A percentile compares a stretch with the other conserved stretches of the same genome.
phyloP scores from a whole-genome alignment of 2,329 filamentous ascomycete genomes.

The Lachnellula occidentalis region DNA sequence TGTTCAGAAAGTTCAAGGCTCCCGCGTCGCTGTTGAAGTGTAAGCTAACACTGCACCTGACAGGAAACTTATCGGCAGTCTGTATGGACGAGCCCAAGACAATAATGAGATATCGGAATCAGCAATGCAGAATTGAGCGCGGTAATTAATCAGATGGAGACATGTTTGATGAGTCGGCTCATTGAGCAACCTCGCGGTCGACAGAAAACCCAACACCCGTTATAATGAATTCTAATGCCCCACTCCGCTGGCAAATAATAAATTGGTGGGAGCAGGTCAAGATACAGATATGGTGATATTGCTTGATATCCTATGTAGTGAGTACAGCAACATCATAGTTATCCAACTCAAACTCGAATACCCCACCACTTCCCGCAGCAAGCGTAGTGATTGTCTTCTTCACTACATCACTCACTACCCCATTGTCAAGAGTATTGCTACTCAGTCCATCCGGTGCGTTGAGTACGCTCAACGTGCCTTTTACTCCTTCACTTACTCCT shows the following conservation, averaged over 20 bases:
- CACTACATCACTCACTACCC: constrained; percentile 12
- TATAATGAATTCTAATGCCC: too few species aligned
- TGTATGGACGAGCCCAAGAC: too few species aligned
- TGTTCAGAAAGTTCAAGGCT: too few species aligned
- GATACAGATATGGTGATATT: neutral
- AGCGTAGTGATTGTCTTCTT: constrained; percentile 6
- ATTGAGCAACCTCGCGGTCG: too few species aligned
- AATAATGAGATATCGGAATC: too few species aligned
- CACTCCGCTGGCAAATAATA: neutral
- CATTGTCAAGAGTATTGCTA: constrained; percentile 10
- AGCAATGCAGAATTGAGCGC: too few species aligned
- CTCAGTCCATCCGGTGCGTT: constrained; percentile 29
- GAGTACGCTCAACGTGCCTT: constrained; percentile 41
- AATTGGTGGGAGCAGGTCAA: neutral
- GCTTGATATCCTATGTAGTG: constrained; percentile 13
- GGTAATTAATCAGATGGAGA: too few species aligned
- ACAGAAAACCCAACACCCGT: too few species aligned
- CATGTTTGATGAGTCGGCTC: too few species aligned
- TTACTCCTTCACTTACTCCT: constrained; percentile 34
- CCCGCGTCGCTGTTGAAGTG: too few species aligned
- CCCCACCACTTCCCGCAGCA: constrained; percentile 10
- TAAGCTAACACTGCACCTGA: too few species aligned
- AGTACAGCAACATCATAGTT: constrained; percentile 21
- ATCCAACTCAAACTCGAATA: constrained; percentile 18
- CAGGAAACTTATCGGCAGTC: too few species aligned